Evolutionary conservation across 2,329 filamentous ascomycete genomes (phyloP).

Genomic region (Pseudocercospora vitis): DNA sequence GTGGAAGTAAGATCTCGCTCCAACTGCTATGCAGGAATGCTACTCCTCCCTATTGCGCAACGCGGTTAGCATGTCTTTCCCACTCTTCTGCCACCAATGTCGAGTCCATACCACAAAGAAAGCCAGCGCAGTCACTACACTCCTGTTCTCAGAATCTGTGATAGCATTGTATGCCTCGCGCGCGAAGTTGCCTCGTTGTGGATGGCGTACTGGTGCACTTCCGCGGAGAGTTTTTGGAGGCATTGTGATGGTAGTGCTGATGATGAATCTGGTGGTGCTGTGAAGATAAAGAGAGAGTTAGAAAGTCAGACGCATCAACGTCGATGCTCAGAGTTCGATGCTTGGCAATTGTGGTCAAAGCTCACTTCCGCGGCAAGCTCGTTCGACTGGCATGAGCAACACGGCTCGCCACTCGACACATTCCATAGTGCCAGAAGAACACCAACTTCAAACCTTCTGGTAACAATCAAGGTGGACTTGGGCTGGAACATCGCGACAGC

Average conservation of each 20-base stretch:
- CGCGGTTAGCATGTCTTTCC: neutral
- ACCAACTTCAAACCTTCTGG: too few relatives aligned
- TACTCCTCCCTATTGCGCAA: slow-evolving; percentile 37
- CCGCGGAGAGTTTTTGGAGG: slow-evolving; percentile 24
- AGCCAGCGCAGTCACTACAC: slow-evolving; percentile 49
- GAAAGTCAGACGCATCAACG: too few relatives aligned
- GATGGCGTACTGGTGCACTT: slow-evolving; percentile 30
- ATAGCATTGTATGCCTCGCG: slow-evolving; percentile 43
- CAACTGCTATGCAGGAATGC: slow-evolving; percentile 52
- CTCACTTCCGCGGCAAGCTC: neutral
- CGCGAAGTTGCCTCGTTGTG: slow-evolving; percentile 39
- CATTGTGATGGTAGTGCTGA: neutral
- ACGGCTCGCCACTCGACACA: too few relatives aligned
- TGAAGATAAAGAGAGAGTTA: too few relatives aligned
- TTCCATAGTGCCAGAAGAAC: too few relatives aligned
- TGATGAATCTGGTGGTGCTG: neutral
- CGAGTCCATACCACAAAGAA: slow-evolving; percentile 54
- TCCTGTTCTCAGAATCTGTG: slow-evolving; percentile 51
- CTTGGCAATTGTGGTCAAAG: neutral
- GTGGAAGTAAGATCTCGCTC: slow-evolving; percentile 7
- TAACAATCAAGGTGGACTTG: too few relatives aligned
- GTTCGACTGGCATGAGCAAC: too few relatives aligned
- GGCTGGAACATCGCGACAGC: too few relatives aligned
- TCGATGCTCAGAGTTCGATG: neutral
- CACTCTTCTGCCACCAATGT: too few relatives aligned